Conservation (phyloP, 2,329 filamentous ascomycete genomes). For the Emmonsiellopsis sp. region DNA sequence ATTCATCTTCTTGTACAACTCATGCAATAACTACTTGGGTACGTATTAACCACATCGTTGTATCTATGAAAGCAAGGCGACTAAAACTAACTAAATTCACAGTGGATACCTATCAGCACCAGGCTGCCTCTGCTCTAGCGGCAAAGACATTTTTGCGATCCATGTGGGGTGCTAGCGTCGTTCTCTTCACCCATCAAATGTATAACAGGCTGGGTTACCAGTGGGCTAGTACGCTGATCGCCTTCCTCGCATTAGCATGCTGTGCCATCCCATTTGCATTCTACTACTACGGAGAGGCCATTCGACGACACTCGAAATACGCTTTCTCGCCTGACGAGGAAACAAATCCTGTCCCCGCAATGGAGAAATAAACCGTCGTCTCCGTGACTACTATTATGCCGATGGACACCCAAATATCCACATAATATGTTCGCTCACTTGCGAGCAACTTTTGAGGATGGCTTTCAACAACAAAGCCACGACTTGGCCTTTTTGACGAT, state of each 20-base stretch:
- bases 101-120: constrained; percentile 59
- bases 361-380: not conserved
- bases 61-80: not conserved
- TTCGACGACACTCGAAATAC: constrained; percentile 60
- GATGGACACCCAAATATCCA: too few species aligned
- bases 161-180: constrained; percentile 69
- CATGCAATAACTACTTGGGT: constrained; percentile 62
- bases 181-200: constrained; percentile 78
- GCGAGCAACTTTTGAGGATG: too few species aligned
- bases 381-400: too few species aligned
- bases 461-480: too few species aligned
- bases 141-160: constrained; percentile 72
- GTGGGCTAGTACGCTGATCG: constrained; percentile 66
- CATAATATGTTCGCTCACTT: too few species aligned
- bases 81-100: not conserved
- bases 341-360: constrained; percentile 6
- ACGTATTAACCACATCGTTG: constrained; percentile 7
- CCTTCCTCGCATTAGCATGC: constrained; percentile 65
- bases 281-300: constrained; percentile 64
- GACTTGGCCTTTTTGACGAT: too few species aligned
- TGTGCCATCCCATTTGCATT: constrained; percentile 78
- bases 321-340: constrained; percentile 56
- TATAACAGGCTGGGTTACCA: constrained; percentile 61
- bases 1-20: constrained; percentile 77
- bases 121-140: constrained; percentile 70